Percentiles rank a stretch among this genome's conserved stretches.
Evolutionary conservation across 108 stramenopile genomes (phyloP).

Genomic region (Stephanodiscus minutulus): DNA sequence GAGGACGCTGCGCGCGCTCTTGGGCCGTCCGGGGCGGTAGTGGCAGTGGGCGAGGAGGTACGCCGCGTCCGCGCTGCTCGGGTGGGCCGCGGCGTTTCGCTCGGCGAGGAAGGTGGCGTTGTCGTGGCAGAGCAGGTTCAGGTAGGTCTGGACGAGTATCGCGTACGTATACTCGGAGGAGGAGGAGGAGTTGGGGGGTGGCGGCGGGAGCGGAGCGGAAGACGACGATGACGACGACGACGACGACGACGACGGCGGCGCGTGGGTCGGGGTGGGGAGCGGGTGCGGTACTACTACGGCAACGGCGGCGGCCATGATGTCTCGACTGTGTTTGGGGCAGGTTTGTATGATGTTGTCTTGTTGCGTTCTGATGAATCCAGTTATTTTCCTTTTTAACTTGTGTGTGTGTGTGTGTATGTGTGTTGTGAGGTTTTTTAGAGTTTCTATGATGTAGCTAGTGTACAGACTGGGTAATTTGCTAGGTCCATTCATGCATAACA

Average conservation of each 20-base stretch:
- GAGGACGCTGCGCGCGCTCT: slow-evolving; percentile 61
- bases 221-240: neutral
- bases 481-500: no score
- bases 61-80: slow-evolving; percentile 52
- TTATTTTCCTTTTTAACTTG: no score
- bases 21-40: slow-evolving; percentile 62
- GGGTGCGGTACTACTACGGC: neutral
- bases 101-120: slow-evolving; percentile 86
- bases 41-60: slow-evolving; percentile 78
- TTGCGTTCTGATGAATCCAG: no score
- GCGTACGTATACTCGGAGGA: slow-evolving; percentile 61
- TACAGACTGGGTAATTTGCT: no score
- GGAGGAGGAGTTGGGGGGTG: neutral
- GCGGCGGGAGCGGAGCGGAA: neutral
- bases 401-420: no score
- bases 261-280: neutral
- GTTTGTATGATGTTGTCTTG: no score
- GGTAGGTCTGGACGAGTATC: slow-evolving; percentile 79
- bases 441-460: no score
- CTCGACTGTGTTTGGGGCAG: no score
- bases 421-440: no score
- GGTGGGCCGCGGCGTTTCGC: slow-evolving; percentile 63
- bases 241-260: neutral
- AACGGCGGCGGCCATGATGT: neutral
- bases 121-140: slow-evolving; percentile 68